These are phyloP conservation scores for Trichosporon coremiiforme DNA, from an alignment of 1,284 basidiomycete species.

Conservation along the genomic window DNA sequence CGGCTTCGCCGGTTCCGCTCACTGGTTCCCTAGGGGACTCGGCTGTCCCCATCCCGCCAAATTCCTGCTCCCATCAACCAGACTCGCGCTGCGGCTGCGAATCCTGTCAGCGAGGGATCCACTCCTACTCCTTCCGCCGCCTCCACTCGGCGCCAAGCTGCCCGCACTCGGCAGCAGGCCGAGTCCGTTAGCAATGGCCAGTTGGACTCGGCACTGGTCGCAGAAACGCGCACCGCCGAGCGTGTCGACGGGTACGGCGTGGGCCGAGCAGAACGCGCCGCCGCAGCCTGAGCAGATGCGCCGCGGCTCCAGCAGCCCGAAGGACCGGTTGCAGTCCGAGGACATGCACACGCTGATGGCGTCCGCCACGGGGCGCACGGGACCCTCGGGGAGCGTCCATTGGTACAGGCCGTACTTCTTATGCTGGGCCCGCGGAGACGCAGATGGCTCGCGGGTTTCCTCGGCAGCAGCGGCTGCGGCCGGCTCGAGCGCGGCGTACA, in stretches of 20 bases:
- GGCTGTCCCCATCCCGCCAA: slow-evolving; percentile 9
- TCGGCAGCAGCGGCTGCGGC: too few species aligned
- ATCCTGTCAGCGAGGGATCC: not conserved
- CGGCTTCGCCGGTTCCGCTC: too few species aligned
- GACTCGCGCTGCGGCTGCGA: not conserved
- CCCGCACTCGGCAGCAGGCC: slow-evolving; percentile 35
- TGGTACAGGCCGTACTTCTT: slow-evolving; percentile 49
- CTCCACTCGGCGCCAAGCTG: not conserved
- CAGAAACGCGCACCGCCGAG: slow-evolving; percentile 48
- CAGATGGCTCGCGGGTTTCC: too few species aligned
- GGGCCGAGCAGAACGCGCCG: slow-evolving; percentile 53
- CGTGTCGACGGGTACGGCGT: slow-evolving; percentile 50
- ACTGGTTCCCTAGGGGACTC: not conserved
- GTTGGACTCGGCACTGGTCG: slow-evolving; percentile 45
- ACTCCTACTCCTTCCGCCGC: not conserved
- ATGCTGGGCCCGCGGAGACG: too few species aligned
- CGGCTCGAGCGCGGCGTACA: slow-evolving; percentile 51
- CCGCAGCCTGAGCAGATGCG: slow-evolving; percentile 56
- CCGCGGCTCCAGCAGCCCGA: slow-evolving; percentile 55
- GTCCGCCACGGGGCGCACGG: slow-evolving; percentile 51
- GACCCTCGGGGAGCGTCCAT: slow-evolving; percentile 54
- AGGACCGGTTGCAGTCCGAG: slow-evolving; percentile 42
- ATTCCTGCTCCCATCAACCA: not conserved
- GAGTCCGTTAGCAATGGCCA: slow-evolving; percentile 40
- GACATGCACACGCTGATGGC: slow-evolving; percentile 47